phyloP scores from a whole-genome alignment of 441 rosid genomes.

The Omphalea diandra region DNA sequence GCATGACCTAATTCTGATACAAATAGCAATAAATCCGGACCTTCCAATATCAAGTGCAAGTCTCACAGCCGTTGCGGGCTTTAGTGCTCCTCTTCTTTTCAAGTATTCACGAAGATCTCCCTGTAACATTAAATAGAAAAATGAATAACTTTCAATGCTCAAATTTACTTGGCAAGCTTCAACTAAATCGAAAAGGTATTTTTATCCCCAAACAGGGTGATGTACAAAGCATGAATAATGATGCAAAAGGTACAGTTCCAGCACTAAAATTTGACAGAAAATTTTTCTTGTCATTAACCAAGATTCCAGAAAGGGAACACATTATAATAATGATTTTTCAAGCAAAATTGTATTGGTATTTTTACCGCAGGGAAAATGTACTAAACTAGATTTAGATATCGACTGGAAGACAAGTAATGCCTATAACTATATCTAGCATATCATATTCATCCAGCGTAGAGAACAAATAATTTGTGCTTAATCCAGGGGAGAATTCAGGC shows the following conservation, averaged over 20 bases:
- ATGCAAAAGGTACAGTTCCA: no score
- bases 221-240: not conserved
- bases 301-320: not conserved
- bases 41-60: conserved; percentile 96
- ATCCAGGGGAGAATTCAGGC: no score
- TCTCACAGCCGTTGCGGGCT: conserved; percentile 53
- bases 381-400: not conserved
- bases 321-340: not conserved
- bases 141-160: conserved; percentile 11
- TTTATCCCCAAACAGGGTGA: not conserved
- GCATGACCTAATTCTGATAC: not conserved
- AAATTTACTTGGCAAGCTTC: conserved; percentile 5
- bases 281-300: no score
- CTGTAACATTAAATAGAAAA: conserved; percentile 38
- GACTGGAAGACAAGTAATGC: no score
- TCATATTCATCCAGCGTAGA: no score
- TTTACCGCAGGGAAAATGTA: not conserved
- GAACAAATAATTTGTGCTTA: no score
- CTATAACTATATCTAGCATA: no score
- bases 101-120: conserved; percentile 75
- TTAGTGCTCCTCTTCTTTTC: conserved; percentile 57
- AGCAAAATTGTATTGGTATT: not conserved
- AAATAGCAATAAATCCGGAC: conserved; percentile 29
- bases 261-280: no score
- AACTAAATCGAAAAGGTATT: conserved; percentile 3